Percentiles rank a stretch among this genome's conserved stretches.
phyloP scores from a whole-genome alignment of 345 rosid species.

The Triadica sebifera region DNA sequence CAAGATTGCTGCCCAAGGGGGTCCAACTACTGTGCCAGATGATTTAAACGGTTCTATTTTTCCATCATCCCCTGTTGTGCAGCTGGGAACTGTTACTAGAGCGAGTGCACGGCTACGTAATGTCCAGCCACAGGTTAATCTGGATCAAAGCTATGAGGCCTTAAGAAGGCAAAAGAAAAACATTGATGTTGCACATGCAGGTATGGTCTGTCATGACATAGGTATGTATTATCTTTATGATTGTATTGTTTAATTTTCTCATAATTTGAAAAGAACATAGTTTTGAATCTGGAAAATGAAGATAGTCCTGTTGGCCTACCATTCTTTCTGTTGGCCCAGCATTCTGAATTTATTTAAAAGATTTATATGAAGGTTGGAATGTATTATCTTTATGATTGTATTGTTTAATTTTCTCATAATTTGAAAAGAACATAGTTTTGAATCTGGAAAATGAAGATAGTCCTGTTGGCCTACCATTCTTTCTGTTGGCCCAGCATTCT shows the following conservation, averaged over 20 bases:
- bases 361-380: too few relatives aligned
- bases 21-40: conserved; percentile 75
- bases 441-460: background rate
- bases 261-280: background rate
- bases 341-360: background rate
- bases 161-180: conserved; percentile 78
- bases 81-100: conserved; percentile 75
- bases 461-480: background rate
- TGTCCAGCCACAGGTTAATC: conserved; percentile 76
- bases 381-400: background rate
- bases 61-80: conserved; percentile 68
- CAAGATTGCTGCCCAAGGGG: conserved; percentile 85
- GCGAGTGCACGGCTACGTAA: conserved; percentile 94
- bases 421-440: background rate
- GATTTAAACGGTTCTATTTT: conserved; percentile 61
- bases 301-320: background rate
- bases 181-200: conserved; percentile 48
- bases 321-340: background rate
- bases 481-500: background rate
- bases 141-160: conserved; percentile 69
- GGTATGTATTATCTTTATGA: background rate
- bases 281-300: background rate
- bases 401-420: background rate
- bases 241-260: background rate
- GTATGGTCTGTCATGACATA: conserved; percentile 29